These are phyloP conservation scores for Remersonia thermophila DNA, from an alignment of 2,329 filamentous ascomycete genomes.

Conservation along the genomic window DNA sequence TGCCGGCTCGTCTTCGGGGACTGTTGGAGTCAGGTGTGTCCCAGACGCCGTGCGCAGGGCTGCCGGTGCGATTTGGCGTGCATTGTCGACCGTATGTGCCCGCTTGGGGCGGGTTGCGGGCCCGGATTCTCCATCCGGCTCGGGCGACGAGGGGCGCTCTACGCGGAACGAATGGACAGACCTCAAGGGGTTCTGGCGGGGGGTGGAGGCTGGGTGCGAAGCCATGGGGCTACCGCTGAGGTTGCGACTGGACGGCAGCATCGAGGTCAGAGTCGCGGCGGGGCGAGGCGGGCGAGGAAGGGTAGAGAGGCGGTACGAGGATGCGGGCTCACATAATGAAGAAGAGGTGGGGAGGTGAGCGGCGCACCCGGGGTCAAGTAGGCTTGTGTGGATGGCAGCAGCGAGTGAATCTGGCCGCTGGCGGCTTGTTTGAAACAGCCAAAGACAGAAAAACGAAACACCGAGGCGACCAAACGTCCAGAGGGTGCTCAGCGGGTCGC, in stretches of 20 bases:
- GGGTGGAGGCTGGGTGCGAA: constrained; percentile 15
- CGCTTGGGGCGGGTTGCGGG: constrained; percentile 25
- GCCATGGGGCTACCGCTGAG: constrained; percentile 21
- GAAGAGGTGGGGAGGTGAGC: background rate
- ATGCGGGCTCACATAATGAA: background rate
- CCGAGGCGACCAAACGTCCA: no score
- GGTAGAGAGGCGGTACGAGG: no score
- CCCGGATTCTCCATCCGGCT: background rate
- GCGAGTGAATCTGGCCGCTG: no score
- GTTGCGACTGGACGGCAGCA: constrained; percentile 17
- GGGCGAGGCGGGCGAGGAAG: background rate
- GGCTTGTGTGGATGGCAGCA: no score
- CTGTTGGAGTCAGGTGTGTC: constrained; percentile 4
- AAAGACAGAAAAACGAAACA: no score
- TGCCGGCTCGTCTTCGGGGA: constrained; percentile 11
- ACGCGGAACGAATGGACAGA: constrained; percentile 19
- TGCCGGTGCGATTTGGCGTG: constrained; percentile 12
- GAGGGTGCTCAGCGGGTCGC: no score
- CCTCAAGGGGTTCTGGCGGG: constrained; percentile 19
- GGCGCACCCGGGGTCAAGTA: no score
- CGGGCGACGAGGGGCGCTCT: constrained; percentile 11
- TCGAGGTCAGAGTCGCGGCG: constrained; percentile 13
- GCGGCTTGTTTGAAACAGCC: no score
- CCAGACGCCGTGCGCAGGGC: constrained; percentile 12
- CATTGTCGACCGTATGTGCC: constrained; percentile 35